Evolutionary conservation across 176 grass and related monocot genomes (phyloP), one percentile per base, ranked within the genome.

Genomic region (Carex pumila): DNA sequence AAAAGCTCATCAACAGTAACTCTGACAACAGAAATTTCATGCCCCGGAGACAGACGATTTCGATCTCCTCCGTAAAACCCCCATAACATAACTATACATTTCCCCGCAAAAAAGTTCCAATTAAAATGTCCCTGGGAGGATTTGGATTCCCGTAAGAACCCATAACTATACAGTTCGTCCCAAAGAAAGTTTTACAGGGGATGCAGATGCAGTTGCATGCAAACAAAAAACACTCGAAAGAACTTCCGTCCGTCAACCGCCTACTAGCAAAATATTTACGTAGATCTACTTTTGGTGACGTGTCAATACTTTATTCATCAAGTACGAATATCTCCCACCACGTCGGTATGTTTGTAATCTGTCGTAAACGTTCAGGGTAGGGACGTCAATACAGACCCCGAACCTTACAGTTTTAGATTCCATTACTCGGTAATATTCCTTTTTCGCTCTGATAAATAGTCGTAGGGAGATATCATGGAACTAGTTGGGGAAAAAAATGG

Each of bases 331-430:
- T 69, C 15, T 7, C 47, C 1, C 14, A 45, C 68, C 68, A 71
- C 19, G 3, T 19, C 17, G 6, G 6, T 0, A 45, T 9, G 32
- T 45, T 71, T 4, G 37, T 71, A 71, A 71, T 19, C 17, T 1
- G 68, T 71, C 68, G 68, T 71, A 71, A 11, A 45, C 15, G 0
- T 71, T 3, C 1, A 39, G 1, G 0, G 6, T 1, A 0, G 8
- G 0, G 32, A 37, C 1, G 7, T 39, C 29, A 60, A 37, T 18
- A 57, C 2, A 82, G 80, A 82, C 68, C 3, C 61, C 80, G 21
- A 39, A 69, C 8, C 19, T 50, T 66, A 47, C 80, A 14, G 61
- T 82, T 83, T 82, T 83, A 55, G 81, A 83, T 83, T 83, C 81
- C 25, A 55, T n/a, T 63, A 39, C 18, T 45, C 37, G 8, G 45